Percentiles rank a stretch among this genome's conserved stretches.
Conservation (phyloP, 176 grass and related monocot species). For the Oryza coarctata region DNA sequence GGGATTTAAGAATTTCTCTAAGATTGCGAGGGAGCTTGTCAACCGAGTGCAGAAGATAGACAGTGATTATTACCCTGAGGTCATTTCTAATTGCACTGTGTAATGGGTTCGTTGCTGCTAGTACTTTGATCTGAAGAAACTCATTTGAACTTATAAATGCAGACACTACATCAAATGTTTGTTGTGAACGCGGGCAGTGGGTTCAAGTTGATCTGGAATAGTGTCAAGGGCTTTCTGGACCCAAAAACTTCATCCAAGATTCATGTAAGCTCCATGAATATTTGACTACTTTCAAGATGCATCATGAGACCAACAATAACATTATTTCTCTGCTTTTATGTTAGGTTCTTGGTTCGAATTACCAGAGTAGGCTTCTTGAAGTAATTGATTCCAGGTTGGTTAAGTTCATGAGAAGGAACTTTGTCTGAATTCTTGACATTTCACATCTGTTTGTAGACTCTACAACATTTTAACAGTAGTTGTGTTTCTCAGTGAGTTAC, state of each 20-base stretch:
- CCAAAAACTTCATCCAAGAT: constrained; percentile 98
- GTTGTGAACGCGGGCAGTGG: constrained; percentile 87
- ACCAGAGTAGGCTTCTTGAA: constrained; percentile 85
- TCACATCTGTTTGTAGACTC: neutral
- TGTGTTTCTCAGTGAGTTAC: constrained; percentile 77
- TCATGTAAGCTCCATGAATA: constrained; percentile 58
- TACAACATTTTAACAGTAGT: constrained; percentile 1
- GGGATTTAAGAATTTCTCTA: constrained; percentile 97
- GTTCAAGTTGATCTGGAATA: constrained; percentile 96
- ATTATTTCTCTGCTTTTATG: neutral
- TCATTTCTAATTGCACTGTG: constrained; percentile 43
- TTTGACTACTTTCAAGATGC: neutral
- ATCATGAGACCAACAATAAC: neutral
- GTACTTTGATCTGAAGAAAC: neutral
- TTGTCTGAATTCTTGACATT: constrained; percentile 23
- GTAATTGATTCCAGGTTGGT: constrained; percentile 81
- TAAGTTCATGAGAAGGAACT: neutral
- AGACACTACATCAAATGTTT: constrained; percentile 99
- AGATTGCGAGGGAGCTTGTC: constrained; percentile 85
- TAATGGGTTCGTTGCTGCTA: neutral
- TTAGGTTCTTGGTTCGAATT: constrained; percentile 90
- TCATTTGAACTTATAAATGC: constrained; percentile 25
- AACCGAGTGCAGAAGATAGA: constrained; percentile 90
- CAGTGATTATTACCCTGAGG: constrained; percentile 95
- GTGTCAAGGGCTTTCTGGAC: constrained; percentile 94